Percentiles rank a stretch among this genome's conserved stretches.
These are phyloP conservation scores for Penicillium sp. DNA, from an alignment of 2,329 filamentous ascomycete species.

Conservation along the genomic window DNA sequence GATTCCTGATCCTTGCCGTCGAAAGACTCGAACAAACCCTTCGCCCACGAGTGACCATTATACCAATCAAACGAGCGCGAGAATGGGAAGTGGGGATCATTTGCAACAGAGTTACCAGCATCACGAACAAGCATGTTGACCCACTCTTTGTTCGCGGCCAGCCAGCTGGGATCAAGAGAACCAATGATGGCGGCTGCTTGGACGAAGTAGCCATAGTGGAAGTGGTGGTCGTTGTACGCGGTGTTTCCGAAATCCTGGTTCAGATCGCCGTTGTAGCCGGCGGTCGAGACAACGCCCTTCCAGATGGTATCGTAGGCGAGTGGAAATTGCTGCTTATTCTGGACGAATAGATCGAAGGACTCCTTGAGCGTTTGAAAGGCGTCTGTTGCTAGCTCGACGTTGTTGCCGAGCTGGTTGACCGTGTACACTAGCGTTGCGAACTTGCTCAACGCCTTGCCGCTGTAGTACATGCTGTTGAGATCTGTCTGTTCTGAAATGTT, in stretches of 20 bases:
- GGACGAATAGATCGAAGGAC: conserved; percentile 63
- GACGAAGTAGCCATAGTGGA: conserved; percentile 79
- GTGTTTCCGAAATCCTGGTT: conserved; percentile 85
- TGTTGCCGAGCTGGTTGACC: conserved; percentile 60
- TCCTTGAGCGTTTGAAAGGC: conserved; percentile 62
- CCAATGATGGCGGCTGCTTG: conserved; percentile 81
- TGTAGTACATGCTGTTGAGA: conserved; percentile 86
- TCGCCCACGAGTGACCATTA: conserved; percentile 91
- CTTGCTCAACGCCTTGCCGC: conserved; percentile 79
- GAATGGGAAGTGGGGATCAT: conserved; percentile 75
- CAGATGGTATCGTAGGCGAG: conserved; percentile 60
- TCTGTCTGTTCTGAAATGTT: conserved; percentile 71
- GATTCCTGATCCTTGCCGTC: conserved; percentile 67
- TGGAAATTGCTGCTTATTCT: conserved; percentile 64
- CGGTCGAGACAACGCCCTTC: conserved; percentile 77
- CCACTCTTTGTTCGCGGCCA: conserved; percentile 69
- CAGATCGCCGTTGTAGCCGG: conserved; percentile 65
- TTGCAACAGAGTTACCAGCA: conserved; percentile 68
- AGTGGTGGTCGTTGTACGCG: conserved; percentile 66
- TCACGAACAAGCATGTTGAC: conserved; percentile 84
- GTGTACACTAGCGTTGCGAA: conserved; percentile 69
- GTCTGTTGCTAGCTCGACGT: conserved; percentile 55
- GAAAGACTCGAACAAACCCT: conserved; percentile 52
- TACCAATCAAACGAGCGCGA: conserved; percentile 90
- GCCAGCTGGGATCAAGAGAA: conserved; percentile 72